Evolutionary conservation across 305 asterid species (phyloP).

Genomic region (Fraxinus baroniana): DNA sequence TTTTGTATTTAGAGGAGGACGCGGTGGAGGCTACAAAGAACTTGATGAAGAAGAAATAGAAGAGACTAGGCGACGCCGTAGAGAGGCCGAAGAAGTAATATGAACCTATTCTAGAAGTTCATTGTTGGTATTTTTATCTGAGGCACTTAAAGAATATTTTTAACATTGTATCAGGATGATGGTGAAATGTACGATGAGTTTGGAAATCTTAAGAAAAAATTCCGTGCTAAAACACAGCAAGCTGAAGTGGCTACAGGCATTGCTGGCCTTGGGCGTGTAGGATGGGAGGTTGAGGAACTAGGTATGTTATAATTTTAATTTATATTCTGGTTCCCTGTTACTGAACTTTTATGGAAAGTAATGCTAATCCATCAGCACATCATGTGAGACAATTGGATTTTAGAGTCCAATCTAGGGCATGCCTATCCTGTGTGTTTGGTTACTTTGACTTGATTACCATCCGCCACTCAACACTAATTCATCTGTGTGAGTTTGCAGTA

Average conservation of each 20-base stretch:
- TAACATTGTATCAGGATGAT: constrained; percentile 65
- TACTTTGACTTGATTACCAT: not conserved
- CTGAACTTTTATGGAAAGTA: not conserved
- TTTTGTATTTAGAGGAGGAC: constrained; percentile 73
- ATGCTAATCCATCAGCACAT: not conserved
- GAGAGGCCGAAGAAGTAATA: constrained; percentile 91
- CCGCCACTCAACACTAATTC: not conserved
- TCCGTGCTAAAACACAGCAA: constrained; percentile 80
- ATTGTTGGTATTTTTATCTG: not conserved
- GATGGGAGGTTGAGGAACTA: constrained; percentile 96
- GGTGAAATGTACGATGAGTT: constrained; percentile 99
- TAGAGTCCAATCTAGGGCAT: not conserved
- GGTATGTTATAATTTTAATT: constrained; percentile 37
- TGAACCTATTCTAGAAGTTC: constrained; percentile 4
- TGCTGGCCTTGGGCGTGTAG: constrained; percentile 94
- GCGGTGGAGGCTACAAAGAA: constrained; percentile 98
- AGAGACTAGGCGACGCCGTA: constrained; percentile 83
- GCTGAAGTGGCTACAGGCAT: constrained; percentile 57
- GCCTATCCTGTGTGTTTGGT: not conserved
- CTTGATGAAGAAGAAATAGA: constrained; percentile 96
- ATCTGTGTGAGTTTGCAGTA: not conserved
- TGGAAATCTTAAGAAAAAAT: constrained; percentile 95
- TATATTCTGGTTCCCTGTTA: not conserved
- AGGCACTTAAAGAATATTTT: constrained; percentile 5
- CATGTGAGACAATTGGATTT: not conserved